These are phyloP conservation scores for Xerophyta viscosa DNA, from an alignment of 106 monocot species.

Conservation along the genomic window DNA sequence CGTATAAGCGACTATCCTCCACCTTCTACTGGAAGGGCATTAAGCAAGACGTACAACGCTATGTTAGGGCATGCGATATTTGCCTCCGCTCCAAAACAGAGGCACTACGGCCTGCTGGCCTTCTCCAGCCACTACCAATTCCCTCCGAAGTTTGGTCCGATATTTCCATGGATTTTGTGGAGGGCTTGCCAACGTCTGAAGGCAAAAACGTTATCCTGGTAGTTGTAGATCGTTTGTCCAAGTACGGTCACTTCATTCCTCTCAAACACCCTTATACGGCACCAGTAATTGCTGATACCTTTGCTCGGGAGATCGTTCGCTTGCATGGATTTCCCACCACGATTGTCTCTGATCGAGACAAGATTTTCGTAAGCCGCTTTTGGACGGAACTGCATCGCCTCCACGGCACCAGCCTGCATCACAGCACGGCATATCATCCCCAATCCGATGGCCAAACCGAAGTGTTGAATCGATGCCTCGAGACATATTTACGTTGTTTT, in stretches of 20 bases:
- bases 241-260: background rate
- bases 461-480: background rate
- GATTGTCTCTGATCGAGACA: background rate
- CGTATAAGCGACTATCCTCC: background rate
- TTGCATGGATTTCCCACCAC: background rate
- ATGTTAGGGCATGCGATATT: background rate
- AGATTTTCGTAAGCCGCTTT: background rate
- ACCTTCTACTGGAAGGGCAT: background rate
- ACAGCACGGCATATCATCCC: background rate
- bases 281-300: background rate
- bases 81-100: background rate
- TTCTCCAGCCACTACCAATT: constrained; percentile 5
- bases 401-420: background rate
- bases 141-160: background rate
- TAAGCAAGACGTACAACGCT: background rate
- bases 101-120: background rate
- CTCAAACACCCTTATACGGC: background rate
- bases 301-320: background rate
- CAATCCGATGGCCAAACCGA: background rate
- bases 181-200: background rate
- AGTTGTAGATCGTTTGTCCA: background rate
- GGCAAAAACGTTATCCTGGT: background rate
- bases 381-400: background rate
- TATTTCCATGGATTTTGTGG: constrained; percentile 8
- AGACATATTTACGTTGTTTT: background rate